Conservation (phyloP, 805 yeast species). For the Tetrapisispora phaffii region DNA sequence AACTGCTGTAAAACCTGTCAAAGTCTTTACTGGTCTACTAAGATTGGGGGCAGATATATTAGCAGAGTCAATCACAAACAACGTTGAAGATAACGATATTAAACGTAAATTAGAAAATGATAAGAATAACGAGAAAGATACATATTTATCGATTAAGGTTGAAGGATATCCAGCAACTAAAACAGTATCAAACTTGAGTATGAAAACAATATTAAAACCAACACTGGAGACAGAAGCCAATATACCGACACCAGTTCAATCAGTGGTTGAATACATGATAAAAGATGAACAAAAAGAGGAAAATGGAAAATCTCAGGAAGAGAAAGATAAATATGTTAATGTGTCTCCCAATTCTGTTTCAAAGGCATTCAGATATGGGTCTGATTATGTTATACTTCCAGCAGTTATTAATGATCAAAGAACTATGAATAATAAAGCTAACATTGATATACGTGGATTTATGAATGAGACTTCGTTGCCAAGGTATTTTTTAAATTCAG, state of each 20-base stretch:
- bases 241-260: slow-evolving; percentile 12
- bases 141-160: slow-evolving; percentile 35
- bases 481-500: slow-evolving; percentile 49
- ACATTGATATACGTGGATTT: slow-evolving; percentile 60
- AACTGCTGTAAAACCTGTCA: slow-evolving; percentile 21
- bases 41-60: slow-evolving; percentile 20
- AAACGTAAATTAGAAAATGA: neutral
- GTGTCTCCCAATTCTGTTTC: slow-evolving; percentile 33
- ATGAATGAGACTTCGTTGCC: slow-evolving; percentile 39
- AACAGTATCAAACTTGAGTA: slow-evolving; percentile 19
- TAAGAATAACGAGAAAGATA: neutral
- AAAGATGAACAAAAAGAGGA: slow-evolving; percentile 10
- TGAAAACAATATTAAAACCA: slow-evolving; percentile 15
- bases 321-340: slow-evolving; percentile 21
- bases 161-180: slow-evolving; percentile 51
- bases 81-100: neutral
- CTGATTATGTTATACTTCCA: slow-evolving; percentile 45
- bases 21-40: slow-evolving; percentile 24
- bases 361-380: slow-evolving; percentile 62
- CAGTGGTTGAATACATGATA: slow-evolving; percentile 18
- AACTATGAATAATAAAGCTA: slow-evolving; percentile 36
- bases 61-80: neutral
- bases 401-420: slow-evolving; percentile 35
- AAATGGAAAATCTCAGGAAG: slow-evolving; percentile 15
- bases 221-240: slow-evolving; percentile 3